Conservation (phyloP, 2,329 filamentous ascomycete genomes). For the Fusarium succisae region DNA sequence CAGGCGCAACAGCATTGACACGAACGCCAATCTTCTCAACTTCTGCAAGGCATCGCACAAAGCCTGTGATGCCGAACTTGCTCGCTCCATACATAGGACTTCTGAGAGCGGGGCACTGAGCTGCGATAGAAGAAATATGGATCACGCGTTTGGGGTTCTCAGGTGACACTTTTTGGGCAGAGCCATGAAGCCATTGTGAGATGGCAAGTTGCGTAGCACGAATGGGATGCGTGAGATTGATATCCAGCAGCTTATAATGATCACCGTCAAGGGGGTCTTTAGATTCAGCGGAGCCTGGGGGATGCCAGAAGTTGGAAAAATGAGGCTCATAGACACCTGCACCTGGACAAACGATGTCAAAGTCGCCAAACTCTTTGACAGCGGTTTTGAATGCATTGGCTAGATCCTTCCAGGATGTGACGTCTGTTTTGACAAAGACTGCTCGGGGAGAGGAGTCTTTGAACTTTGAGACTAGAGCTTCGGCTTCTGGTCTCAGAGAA, state of each 20-base stretch:
- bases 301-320: constrained; percentile 55
- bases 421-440: constrained; percentile 56
- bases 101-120: constrained; percentile 46
- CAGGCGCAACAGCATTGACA: constrained; percentile 57
- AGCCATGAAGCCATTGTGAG: constrained; percentile 48
- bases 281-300: constrained; percentile 49
- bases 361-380: constrained; percentile 48
- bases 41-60: constrained; percentile 52
- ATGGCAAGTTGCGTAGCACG: constrained; percentile 53
- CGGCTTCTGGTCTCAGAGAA: constrained; percentile 53
- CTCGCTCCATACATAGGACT: constrained; percentile 52
- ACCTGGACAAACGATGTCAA: constrained; percentile 57
- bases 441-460: constrained; percentile 42
- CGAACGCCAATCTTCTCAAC: constrained; percentile 51
- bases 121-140: constrained; percentile 51
- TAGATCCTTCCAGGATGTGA: constrained; percentile 54
- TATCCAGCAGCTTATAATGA: constrained; percentile 50
- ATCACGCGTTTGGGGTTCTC: constrained; percentile 49
- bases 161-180: constrained; percentile 24
- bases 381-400: constrained; percentile 48
- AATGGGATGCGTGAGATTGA: constrained; percentile 55
- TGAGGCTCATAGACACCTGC: constrained; percentile 59
- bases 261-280: constrained; percentile 43
- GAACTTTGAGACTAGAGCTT: constrained; percentile 45
- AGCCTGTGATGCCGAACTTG: constrained; percentile 52